Evolutionary conservation across 2,329 filamentous ascomycete genomes (phyloP).

Genomic region (Penicillium sp.): DNA sequence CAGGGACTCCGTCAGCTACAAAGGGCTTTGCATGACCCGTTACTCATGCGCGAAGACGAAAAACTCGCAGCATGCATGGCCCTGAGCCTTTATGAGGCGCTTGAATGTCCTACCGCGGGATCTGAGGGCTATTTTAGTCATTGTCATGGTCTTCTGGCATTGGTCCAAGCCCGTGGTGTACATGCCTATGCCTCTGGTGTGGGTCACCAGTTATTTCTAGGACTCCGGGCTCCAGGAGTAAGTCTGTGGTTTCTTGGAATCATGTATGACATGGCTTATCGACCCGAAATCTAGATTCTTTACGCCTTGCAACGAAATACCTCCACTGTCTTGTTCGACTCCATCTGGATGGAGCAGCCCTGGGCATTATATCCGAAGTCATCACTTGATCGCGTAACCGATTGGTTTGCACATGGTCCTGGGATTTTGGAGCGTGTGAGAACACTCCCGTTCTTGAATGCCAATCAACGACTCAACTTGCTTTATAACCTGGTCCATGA

Average conservation of each 20-base stretch:
- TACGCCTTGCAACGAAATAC: background rate
- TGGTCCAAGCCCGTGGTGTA: slow-evolving; percentile 35
- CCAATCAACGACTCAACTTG: background rate
- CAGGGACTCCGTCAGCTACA: slow-evolving; percentile 38
- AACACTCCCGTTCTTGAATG: background rate
- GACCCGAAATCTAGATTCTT: background rate
- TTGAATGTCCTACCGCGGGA: slow-evolving; percentile 37
- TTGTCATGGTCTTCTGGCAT: slow-evolving; percentile 30
- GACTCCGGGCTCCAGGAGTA: slow-evolving; percentile 23
- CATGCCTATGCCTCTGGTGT: slow-evolving; percentile 31
- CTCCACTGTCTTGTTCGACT: slow-evolving; percentile 1
- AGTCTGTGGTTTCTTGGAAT: background rate
- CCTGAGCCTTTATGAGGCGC: slow-evolving; percentile 36
- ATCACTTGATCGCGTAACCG: slow-evolving; percentile 28
- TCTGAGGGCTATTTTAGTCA: slow-evolving; percentile 33
- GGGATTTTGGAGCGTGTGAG: slow-evolving; percentile 18
- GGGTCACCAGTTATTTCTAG: slow-evolving; percentile 35
- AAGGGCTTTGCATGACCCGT: slow-evolving; percentile 32
- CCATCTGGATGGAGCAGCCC: slow-evolving; percentile 33
- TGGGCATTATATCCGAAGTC: slow-evolving; percentile 30
- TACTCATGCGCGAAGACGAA: slow-evolving; percentile 35
- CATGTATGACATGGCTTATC: background rate
- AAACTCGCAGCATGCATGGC: slow-evolving; percentile 39
- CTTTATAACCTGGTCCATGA: background rate
- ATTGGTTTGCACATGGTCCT: slow-evolving; percentile 30